phyloP scores from a whole-genome alignment of 768 basidiomycete species.

The Amanita muscaria region DNA sequence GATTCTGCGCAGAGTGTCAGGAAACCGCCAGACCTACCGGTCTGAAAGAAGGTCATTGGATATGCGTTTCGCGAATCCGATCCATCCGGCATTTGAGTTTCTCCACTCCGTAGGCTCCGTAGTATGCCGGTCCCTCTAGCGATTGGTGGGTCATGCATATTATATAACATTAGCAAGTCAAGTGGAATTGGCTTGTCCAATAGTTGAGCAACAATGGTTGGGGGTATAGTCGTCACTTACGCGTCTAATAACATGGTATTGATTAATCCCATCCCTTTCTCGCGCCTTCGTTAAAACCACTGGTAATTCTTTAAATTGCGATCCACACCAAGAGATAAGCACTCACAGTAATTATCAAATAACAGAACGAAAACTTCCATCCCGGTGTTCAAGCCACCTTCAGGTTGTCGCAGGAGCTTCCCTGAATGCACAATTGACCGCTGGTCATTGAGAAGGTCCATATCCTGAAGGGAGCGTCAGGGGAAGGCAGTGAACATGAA shows the following conservation, averaged over 20 bases:
- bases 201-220: slow-evolving; percentile 9
- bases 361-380: slow-evolving; percentile 83
- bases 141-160: slow-evolving; percentile 72
- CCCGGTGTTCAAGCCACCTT: slow-evolving; percentile 84
- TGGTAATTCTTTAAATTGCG: slow-evolving; percentile 23
- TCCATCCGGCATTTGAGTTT: slow-evolving; percentile 26
- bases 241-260: slow-evolving; percentile 73
- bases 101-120: slow-evolving; percentile 42
- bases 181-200: slow-evolving; percentile 76
- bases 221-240: slow-evolving; percentile 32
- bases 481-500: background rate
- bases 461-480: slow-evolving; percentile 38
- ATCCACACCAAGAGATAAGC: background rate
- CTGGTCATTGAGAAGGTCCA: slow-evolving; percentile 81
- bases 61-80: slow-evolving; percentile 71
- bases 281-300: slow-evolving; percentile 87
- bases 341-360: slow-evolving; percentile 91
- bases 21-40: slow-evolving; percentile 78
- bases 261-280: slow-evolving; percentile 64
- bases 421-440: slow-evolving; percentile 80
- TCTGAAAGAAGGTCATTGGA: slow-evolving; percentile 85
- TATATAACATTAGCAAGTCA: slow-evolving; percentile 79
- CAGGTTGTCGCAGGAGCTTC: slow-evolving; percentile 78
- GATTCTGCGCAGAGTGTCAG: slow-evolving; percentile 87
- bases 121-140: slow-evolving; percentile 69